Evolutionary conservation across 2,329 filamentous ascomycete species (phyloP), one percentile per base, ranked within the genome.

Genomic region (Fusarium metavorans): DNA sequence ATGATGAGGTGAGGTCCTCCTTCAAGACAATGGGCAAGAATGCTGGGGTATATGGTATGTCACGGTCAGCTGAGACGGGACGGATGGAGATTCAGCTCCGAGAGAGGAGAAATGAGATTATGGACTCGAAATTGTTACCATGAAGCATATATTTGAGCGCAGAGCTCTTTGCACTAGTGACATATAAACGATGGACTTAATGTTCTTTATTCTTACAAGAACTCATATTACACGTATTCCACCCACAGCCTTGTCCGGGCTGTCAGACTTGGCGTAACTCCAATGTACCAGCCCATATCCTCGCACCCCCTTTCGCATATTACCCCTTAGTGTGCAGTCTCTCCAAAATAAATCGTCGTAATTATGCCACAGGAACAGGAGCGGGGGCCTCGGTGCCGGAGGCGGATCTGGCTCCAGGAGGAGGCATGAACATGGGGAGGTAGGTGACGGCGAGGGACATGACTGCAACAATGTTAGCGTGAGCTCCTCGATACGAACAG

Each of bases 401-500:
- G 45, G 78, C 80, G 39, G 70, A 64, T 25, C 67, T 66, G 52
- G 77, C 79, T 73, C 80, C 64, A 18, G 79, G 74, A 11, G 85
- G 86, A 4, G 86, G 87, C 62, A 89, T 79, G 80, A 89, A 88
- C 60, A 89, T 81, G 25, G 86, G 86, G 63, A 88, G 82, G 72
- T 89, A 89, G 61, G 85, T 87, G 35, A 88, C 85, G 70, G 80
- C 84, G 58, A 93, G 85, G 43, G 90, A 87, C 88, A 92, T 89
- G 69, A 91, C 90, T 92, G 70, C 70, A 13, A 59, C 23, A 25
- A 35, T 11, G 37, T 58, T 30, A 81, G 77, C 41, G 41, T 18
- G 5, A 18, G 32, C n/a, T 54, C 14, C 30, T 39, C 3, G 27
- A 43, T 18, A 13, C 25, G 14, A n/a, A 20, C 16, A 23, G 23